Base-by-base conservation (phyloP, 2,329 filamentous ascomycete genomes). In the Pseudogymnoascus sp. region DNA sequence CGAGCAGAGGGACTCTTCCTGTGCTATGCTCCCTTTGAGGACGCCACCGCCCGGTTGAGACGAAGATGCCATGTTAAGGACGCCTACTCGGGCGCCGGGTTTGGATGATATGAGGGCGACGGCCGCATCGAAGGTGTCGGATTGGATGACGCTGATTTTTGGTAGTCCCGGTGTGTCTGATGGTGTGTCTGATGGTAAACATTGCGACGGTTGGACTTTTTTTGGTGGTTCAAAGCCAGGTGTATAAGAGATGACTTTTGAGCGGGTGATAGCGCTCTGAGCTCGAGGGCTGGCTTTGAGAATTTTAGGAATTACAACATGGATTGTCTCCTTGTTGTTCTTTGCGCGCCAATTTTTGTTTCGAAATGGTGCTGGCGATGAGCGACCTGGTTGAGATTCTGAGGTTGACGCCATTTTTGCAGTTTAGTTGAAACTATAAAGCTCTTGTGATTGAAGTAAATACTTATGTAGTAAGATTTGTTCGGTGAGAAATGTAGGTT, bases 1-100 rank as follows among this genome's bases (percentile, higher is more conserved):
- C 70, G 85, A 87, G 74, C 86, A 90, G 6, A 90, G 78, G 2
- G 83, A 81, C 75, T 90, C 88, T 74, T 90, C 87, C 72, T 90
- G 88, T 0, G 87, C 87, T 31, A 82, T 73, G 62, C 84, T 78
- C 37, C 87, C 87, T 38, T 78, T 79, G 4, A 80, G 71, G 81
- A 86, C 90, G 16, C 85, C 86, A 19, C 88, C 87, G n/a, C 87
- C 88, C 0, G 83, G 79, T 12, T 70, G 72, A 3, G 72, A 68
- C 56, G 82, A 78, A 60, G 84, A 88, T 14, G 87, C 87, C 75
- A 89, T 84, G 69, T 89, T 90, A 64, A 90, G 76, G 24, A 89
- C 79, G 33, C 80, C 82, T n/a, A 88, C 79, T 6, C 74, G 72
- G 50, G 67, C 68, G 75, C 72, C 59, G 66, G 68, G 64, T 65